phyloP scores from a whole-genome alignment of 176 grass and related monocot genomes.

The Avena sativa region DNA sequence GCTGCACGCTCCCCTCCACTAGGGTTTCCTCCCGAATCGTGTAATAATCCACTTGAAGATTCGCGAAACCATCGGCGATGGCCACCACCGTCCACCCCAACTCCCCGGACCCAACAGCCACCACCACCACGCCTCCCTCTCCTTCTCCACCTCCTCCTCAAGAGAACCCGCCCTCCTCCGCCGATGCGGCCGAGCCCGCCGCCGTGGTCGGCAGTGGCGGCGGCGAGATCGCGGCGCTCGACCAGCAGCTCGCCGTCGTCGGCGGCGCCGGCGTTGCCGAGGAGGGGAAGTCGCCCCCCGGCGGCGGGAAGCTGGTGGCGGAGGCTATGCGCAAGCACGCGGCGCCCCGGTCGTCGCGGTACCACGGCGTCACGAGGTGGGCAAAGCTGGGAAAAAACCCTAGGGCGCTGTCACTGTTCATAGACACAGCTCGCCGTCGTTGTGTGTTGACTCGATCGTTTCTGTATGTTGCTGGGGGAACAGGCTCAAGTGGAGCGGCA shows the following conservation, averaged over 20 bases:
- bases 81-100: conserved; percentile 39
- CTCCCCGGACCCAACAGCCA: conserved; percentile 35
- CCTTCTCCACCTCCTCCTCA: neutral
- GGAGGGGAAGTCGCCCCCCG: neutral
- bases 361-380: conserved; percentile 92
- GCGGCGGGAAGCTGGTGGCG: conserved; percentile 59
- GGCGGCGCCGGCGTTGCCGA: neutral
- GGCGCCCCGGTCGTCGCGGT: conserved; percentile 77
- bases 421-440: neutral
- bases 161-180: neutral
- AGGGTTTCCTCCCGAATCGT: conserved; percentile 36
- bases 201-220: neutral
- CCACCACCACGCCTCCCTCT: neutral
- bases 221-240: conserved; percentile 55
- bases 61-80: conserved; percentile 49
- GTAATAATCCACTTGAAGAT: conserved; percentile 45
- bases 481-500: conserved; percentile 91
- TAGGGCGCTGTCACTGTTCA: neutral
- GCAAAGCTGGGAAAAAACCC: neutral
- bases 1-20: neutral
- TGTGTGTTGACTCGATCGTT: conserved; percentile 23
- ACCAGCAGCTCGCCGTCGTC: conserved; percentile 42
- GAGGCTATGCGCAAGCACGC: conserved; percentile 85
- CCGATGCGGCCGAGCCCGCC: neutral
- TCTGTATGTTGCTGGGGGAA: neutral